Evolutionary conservation across 2,329 filamentous ascomycete genomes (phyloP), one percentile per base, ranked within the genome.

Genomic region (Pleoardoris graminearum): DNA sequence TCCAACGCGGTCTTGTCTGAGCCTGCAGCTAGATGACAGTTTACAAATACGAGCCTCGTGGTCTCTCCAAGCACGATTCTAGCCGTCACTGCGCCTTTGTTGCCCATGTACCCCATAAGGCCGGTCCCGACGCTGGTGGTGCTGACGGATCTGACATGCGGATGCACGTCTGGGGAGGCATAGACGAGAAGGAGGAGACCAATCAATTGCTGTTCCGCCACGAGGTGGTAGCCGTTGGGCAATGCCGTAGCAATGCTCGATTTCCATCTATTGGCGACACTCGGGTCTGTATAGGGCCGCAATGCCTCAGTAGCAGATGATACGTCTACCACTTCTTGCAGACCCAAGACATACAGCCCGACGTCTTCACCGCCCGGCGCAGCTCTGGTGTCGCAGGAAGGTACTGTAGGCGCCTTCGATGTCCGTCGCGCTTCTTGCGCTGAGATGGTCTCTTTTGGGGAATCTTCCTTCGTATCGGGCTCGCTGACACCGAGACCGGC

Each of bases 261-360:
- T 72, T 91, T 92, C 91, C 91, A 99, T 72, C 86, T 89, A 39
- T 85, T 85, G 25, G 86, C 83, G 1, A 86, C 81, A 4, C 80
- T 81, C 0, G 86, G 83, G 66, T 97, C 91, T 2, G 85, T 84
- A 67, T 90, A 96, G 5, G 84, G 84, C 54, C 84, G 83, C 63
- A 96, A 79, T 46, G 92, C 91, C 67, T 95, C 90, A 22, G 87
- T 82, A 3, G 91, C 85, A 27, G 88, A 87, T 22, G 86, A 88
- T 51, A 99, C 80, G 70, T 96, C 91, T 10, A 97, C 88, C 22
- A 97, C 85, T 75, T 99, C 94, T 69, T 99, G 94, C 50, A 99
- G 76, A 0, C 91, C 93, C 7, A 99, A 79, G 0, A 92, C 89
- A 68, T 97, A 99, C 14, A 99, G 82, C 1, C 89, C 92, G 37